These are phyloP conservation scores for Geosmithia morbida DNA, from an alignment of 2,329 filamentous ascomycete species.

Conservation along the genomic window DNA sequence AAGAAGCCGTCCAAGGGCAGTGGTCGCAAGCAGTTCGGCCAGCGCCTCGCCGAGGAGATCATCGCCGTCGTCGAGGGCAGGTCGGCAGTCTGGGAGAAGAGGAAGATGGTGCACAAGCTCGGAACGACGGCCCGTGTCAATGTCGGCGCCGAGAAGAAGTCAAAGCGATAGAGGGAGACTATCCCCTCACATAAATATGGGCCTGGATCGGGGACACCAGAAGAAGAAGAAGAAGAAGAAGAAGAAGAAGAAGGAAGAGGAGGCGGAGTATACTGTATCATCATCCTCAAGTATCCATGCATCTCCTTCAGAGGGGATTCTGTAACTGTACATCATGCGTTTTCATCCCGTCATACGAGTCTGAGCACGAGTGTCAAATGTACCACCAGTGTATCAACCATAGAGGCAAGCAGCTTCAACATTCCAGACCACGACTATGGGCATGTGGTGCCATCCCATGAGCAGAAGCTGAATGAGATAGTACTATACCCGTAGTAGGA, in stretches of 20 bases:
- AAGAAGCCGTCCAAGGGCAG: constrained; percentile 63
- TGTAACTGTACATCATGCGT: not conserved
- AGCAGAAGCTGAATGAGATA: too few species aligned
- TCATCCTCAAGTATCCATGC: not conserved
- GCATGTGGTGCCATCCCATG: too few species aligned
- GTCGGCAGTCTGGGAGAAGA: constrained; percentile 72
- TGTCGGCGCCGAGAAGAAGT: constrained; percentile 26
- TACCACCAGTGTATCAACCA: too few species aligned
- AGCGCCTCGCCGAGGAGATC: constrained; percentile 73
- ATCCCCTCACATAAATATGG: constrained; percentile 3
- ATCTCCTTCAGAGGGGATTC: not conserved
- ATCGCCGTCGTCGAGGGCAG: constrained; percentile 77
- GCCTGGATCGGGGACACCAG: not conserved
- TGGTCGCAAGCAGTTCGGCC: constrained; percentile 58
- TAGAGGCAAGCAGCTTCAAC: too few species aligned
- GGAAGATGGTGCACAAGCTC: constrained; percentile 64
- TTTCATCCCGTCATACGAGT: not conserved
- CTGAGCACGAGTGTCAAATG: not conserved
- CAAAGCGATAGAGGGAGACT: constrained; percentile 15
- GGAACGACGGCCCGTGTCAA: constrained; percentile 71
- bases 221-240: not conserved
- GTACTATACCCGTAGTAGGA: not conserved
- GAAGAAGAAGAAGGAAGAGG: not conserved
- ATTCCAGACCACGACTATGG: too few species aligned
- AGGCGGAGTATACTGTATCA: not conserved